Evolutionary conservation across 2,329 filamentous ascomycete genomes (phyloP).

Genomic region (Endothia cerciana): DNA sequence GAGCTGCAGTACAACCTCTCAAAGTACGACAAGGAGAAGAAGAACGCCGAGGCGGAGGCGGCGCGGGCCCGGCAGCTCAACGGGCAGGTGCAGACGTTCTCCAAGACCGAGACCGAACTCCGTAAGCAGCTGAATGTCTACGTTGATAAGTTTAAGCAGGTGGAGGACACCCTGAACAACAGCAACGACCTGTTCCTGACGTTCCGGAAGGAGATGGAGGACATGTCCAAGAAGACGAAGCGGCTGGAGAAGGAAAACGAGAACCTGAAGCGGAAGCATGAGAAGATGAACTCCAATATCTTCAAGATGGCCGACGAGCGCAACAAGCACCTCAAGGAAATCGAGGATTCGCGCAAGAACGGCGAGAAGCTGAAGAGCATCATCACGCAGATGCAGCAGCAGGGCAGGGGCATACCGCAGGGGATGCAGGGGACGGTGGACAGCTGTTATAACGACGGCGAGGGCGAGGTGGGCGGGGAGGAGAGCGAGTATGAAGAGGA

Average conservation of each 20-base stretch:
- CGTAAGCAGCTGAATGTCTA: conserved; percentile 97
- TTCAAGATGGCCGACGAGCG: conserved; percentile 97
- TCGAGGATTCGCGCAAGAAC: conserved; percentile 81
- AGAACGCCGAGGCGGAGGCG: conserved; percentile 80
- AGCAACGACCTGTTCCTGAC: conserved; percentile 97
- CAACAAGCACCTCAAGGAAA: conserved; percentile 71
- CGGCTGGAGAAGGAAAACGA: conserved; percentile 96
- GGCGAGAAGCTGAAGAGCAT: conserved; percentile 91
- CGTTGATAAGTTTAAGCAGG: conserved; percentile 99
- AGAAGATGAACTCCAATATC: conserved; percentile 91
- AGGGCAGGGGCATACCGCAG: conserved; percentile 77
- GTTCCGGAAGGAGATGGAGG: conserved; percentile 98
- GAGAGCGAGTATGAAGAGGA: conserved; percentile 69
- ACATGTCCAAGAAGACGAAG: conserved; percentile 99
- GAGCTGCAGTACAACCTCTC: conserved; percentile 93
- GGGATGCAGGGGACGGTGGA: conserved; percentile 65
- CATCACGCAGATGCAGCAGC: conserved; percentile 94
- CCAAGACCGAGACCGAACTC: conserved; percentile 92
- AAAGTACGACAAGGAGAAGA: conserved; percentile 87
- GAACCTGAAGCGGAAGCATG: conserved; percentile 87
- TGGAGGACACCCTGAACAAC: conserved; percentile 97
- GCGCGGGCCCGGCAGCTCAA: conserved; percentile 83
- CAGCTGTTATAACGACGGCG: conserved; percentile 59
- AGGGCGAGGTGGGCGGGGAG: conserved; percentile 54
- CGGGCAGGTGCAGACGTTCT: conserved; percentile 90